Evolutionary conservation across 2,329 filamentous ascomycete genomes (phyloP).

Genomic region (Bipolaris victoriae): DNA sequence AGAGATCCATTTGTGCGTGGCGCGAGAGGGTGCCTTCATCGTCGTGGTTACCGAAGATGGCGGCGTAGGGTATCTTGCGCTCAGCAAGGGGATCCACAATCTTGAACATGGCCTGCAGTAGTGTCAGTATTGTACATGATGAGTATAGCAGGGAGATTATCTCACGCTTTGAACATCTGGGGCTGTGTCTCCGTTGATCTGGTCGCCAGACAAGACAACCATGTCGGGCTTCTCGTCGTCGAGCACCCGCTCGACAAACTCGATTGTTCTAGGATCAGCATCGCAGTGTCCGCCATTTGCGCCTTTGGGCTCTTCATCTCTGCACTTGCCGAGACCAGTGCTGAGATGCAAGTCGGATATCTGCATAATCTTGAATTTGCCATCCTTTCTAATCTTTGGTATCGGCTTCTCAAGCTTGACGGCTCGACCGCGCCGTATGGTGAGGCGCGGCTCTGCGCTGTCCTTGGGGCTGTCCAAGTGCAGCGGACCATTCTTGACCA

Average conservation of each 20-base stretch:
- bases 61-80: conserved; percentile 88
- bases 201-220: conserved; percentile 89
- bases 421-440: conserved; percentile 74
- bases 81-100: conserved; percentile 83
- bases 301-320: conserved; percentile 80
- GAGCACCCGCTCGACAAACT: conserved; percentile 82
- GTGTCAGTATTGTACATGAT: conserved; percentile 15
- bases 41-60: conserved; percentile 97
- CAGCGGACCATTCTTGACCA: conserved; percentile 69
- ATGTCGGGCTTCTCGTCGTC: conserved; percentile 94
- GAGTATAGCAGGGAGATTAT: background rate
- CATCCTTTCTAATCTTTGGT: conserved; percentile 82
- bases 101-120: conserved; percentile 81
- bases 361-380: conserved; percentile 97
- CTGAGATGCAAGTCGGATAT: conserved; percentile 92
- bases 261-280: conserved; percentile 87
- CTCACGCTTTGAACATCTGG: conserved; percentile 85
- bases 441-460: conserved; percentile 74
- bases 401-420: conserved; percentile 70
- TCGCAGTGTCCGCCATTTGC: conserved; percentile 80
- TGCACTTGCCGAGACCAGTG: conserved; percentile 83
- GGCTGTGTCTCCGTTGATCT: conserved; percentile 92
- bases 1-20: conserved; percentile 79
- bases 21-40: conserved; percentile 85
- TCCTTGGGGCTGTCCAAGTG: conserved; percentile 69